A percentile compares a stretch with the other conserved stretches of the same genome.
phyloP scores from a whole-genome alignment of 2,329 filamentous ascomycete species.

The Gliomastix tumulicola region DNA sequence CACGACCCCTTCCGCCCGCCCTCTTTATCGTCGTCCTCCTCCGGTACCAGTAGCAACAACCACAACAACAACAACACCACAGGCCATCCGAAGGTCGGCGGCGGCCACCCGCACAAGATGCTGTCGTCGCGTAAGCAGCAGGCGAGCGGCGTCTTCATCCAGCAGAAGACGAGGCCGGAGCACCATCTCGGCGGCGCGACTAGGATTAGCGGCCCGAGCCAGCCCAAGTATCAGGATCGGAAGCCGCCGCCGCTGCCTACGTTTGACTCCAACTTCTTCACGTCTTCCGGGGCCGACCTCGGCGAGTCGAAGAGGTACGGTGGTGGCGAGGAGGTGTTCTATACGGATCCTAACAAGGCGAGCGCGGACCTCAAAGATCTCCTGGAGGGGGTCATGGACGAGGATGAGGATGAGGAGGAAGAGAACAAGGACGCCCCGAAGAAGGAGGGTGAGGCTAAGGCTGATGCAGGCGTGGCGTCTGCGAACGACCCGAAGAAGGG shows the following conservation, averaged over 20 bases:
- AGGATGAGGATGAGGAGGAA: constrained; percentile 48
- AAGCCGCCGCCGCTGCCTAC: constrained; percentile 37
- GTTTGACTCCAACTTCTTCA: constrained; percentile 33
- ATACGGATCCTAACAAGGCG: constrained; percentile 65
- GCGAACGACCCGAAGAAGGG: constrained; percentile 36
- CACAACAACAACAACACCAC: too few relatives aligned
- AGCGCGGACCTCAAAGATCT: constrained; percentile 72
- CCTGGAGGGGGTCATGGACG: constrained; percentile 75
- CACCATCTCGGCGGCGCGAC: constrained; percentile 43
- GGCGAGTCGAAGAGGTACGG: background rate
- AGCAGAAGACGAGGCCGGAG: constrained; percentile 47
- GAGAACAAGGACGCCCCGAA: constrained; percentile 6
- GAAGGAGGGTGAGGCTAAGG: constrained; percentile 11
- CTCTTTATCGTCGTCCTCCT: too few relatives aligned
- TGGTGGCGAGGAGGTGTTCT: constrained; percentile 42
- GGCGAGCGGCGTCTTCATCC: constrained; percentile 44
- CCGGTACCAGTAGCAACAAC: too few relatives aligned
- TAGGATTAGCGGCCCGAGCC: constrained; percentile 37
- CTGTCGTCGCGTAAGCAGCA: constrained; percentile 47
- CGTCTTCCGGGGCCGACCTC: constrained; percentile 10
- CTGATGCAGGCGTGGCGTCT: constrained; percentile 9
- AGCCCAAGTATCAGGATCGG: constrained; percentile 38
- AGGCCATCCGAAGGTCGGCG: too few relatives aligned
- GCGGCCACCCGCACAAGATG: constrained; percentile 32
- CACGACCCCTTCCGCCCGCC: constrained; percentile 9